Base-by-base conservation (phyloP, 1,139 yeast species). In the Suhomyces maxii region DNA sequence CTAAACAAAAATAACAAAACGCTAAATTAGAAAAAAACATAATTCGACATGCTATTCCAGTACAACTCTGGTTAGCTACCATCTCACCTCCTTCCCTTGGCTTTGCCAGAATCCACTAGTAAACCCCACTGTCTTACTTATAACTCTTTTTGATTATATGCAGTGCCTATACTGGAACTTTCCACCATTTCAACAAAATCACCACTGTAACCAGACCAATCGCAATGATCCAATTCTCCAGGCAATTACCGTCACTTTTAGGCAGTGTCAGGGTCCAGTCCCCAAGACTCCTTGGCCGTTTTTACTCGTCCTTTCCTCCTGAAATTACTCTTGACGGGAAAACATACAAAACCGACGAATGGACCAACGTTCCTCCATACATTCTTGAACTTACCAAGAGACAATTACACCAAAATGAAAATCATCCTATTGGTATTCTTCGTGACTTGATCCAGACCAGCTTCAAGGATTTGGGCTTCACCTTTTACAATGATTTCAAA, bases 341-440 rank as follows among this genome's bases (percentile, higher is more conserved):
- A 49, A 57, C 65, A 1, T 87, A 82, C 59, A 64, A 69, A 31
- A 77, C 85, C 1, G 96, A 90, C 61, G 84, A 80, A 37, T 84
- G 90, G 87, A 89, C 98, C 8, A 93, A 93, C 59, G 84, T 88
- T 1, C 89, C 97, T 0, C 84, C 85, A 1, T 77, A 85, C 41
- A 89, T 93, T 39, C 61, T 86, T 18, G 79, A 77, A 3, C 71
- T 89, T 36, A 83, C 93, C 2, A 85, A 83, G 30, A 76, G 96
- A 53, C 79, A 86, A 47, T 71, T 91, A 23, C 97, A 91, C 64
- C 76, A 83, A 44, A 73, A 88, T 51, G 80, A 82, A 12, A 69
- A 81, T 54, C 98, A 93, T 62, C 99, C 99, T 8, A 82, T 93
- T 45, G 97, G 97, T 7, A 91, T 91, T 46, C 76, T 93, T 31